These are phyloP conservation scores for Ophiostoma novo-ulmi DNA, from an alignment of 2,329 filamentous ascomycete species.

Conservation along the genomic window DNA sequence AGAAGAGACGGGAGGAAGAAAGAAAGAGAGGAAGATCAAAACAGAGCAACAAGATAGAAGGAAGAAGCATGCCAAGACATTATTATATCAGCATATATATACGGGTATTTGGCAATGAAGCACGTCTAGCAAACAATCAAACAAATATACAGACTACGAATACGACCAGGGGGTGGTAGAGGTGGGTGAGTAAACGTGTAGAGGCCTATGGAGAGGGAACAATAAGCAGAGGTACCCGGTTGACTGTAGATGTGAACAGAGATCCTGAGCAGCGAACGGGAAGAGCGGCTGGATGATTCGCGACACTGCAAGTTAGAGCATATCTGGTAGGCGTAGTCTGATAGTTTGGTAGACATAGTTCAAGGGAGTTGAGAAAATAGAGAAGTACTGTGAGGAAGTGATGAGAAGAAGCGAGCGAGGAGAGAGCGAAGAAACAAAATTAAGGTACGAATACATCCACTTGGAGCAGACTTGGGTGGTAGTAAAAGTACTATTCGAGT, in stretches of 20 bases:
- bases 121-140: neutral
- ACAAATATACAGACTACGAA: neutral
- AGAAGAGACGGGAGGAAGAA: neutral
- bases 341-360: neutral
- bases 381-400: neutral
- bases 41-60: neutral
- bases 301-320: slow-evolving; percentile 1
- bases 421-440: slow-evolving; percentile 4
- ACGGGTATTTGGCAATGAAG: neutral
- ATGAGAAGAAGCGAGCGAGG: neutral
- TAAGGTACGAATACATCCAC: neutral
- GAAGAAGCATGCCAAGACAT: neutral
- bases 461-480: neutral
- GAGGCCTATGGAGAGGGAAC: neutral
- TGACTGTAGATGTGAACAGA: neutral
- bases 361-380: neutral
- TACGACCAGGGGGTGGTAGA: neutral
- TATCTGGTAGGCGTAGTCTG: neutral
- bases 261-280: neutral
- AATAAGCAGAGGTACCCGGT: neutral
- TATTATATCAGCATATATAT: neutral
- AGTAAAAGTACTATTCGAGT: neutral
- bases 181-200: neutral
- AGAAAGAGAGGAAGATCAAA: neutral
- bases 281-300: neutral